phyloP scores from a whole-genome alignment of 495 filamentous ascomycete genomes.

The Astrothelium subdiscretum region DNA sequence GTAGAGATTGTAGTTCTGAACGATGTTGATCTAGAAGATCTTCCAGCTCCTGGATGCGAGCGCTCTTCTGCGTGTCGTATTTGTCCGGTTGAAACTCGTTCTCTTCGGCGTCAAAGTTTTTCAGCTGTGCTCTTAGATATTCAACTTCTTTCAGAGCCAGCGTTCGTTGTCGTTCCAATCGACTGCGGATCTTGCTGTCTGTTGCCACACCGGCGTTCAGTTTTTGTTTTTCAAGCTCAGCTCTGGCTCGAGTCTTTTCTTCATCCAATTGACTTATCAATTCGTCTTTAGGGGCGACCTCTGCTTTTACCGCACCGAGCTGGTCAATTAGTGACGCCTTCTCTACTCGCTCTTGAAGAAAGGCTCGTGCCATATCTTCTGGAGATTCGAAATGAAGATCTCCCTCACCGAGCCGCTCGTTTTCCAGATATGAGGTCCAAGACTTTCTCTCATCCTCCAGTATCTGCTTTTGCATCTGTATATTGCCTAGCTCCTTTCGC shows the following conservation, averaged over 20 bases:
- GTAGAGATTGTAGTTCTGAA: slow-evolving; percentile 61
- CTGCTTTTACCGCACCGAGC: slow-evolving; percentile 66
- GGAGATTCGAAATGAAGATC: slow-evolving; percentile 72
- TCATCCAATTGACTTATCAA: slow-evolving; percentile 59
- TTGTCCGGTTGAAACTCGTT: slow-evolving; percentile 66
- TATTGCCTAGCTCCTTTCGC: slow-evolving; percentile 62
- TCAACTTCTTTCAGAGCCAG: slow-evolving; percentile 87
- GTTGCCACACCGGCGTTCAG: slow-evolving; percentile 10
- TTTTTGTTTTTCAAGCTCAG: slow-evolving; percentile 61
- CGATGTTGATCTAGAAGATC: slow-evolving; percentile 79
- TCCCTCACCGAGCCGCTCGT: slow-evolving; percentile 40
- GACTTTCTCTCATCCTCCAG: slow-evolving; percentile 77
- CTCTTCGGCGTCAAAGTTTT: slow-evolving; percentile 84
- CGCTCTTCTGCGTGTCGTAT: slow-evolving; percentile 62
- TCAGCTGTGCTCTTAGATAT: slow-evolving; percentile 83
- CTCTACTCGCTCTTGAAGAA: slow-evolving; percentile 71
- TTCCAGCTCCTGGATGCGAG: slow-evolving; percentile 73
- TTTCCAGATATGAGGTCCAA: slow-evolving; percentile 80
- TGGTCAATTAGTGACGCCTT: slow-evolving; percentile 64
- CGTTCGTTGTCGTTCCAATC: slow-evolving; percentile 71
- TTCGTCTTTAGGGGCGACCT: slow-evolving; percentile 68
- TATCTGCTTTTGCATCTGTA: slow-evolving; percentile 68
- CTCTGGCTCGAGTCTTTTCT: slow-evolving; percentile 47
- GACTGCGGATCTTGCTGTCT: slow-evolving; percentile 49
- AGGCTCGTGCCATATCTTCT: slow-evolving; percentile 72